A percentile compares a stretch with the other conserved stretches of the same genome.
Conservation (phyloP, 441 rosid genomes). For the Populus hybrid region DNA sequence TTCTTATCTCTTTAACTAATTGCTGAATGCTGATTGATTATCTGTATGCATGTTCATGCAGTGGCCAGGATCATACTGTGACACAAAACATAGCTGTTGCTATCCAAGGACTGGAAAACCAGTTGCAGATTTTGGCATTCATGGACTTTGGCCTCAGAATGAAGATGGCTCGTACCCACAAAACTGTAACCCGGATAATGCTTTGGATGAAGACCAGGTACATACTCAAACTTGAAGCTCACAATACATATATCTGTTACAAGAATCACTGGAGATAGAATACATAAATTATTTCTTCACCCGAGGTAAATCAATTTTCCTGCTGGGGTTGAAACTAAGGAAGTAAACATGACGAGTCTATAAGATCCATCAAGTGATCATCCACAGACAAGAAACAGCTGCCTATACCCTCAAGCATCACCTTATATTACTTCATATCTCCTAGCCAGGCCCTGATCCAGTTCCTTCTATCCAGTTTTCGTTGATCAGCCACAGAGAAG, state of each 20-base stretch:
- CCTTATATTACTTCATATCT: neutral
- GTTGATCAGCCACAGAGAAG: neutral
- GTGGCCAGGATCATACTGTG: constrained; percentile 96
- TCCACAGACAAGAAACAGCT: too few species aligned
- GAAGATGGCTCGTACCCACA: constrained; percentile 69
- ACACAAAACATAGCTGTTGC: constrained; percentile 66
- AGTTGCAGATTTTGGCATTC: constrained; percentile 76
- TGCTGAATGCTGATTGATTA: neutral
- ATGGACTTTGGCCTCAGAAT: constrained; percentile 94
- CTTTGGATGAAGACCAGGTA: constrained; percentile 59
- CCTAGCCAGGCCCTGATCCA: neutral
- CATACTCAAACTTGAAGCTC: neutral
- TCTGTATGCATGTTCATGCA: constrained; percentile 14
- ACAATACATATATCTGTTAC: neutral
- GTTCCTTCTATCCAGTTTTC: neutral
- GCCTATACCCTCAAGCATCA: neutral
- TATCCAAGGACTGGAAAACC: constrained; percentile 88
- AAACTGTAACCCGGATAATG: constrained; percentile 57
- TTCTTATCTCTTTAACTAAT: neutral
- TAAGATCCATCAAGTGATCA: too few species aligned
- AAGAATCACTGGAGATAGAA: neutral
- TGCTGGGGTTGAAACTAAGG: too few species aligned
- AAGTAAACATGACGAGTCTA: too few species aligned
- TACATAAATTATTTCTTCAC: too few species aligned
- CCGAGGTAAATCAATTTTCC: too few species aligned